phyloP scores from a whole-genome alignment of 129 eudicot genomes.

The Calendula officinalis region DNA sequence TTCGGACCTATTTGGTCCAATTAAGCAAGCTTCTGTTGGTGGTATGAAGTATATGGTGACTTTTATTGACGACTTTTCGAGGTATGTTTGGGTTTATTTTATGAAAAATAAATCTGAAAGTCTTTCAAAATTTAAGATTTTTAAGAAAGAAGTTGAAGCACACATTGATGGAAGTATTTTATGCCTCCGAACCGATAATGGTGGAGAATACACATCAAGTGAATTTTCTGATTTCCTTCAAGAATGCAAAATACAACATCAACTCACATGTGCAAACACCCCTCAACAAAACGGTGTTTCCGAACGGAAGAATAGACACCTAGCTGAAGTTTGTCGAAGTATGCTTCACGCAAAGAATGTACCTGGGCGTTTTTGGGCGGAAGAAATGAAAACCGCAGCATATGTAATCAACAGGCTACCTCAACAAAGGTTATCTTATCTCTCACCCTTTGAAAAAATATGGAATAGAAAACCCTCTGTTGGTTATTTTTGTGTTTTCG shows the following conservation, averaged over 20 bases:
- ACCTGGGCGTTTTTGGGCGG: too few relatives aligned
- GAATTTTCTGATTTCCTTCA: not conserved
- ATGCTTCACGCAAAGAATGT: too few relatives aligned
- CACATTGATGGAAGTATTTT: not conserved
- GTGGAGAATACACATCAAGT: not conserved
- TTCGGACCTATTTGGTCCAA: too few relatives aligned
- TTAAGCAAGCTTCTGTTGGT: too few relatives aligned
- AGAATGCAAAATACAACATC: not conserved
- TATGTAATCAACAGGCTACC: not conserved
- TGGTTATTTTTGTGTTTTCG: not conserved
- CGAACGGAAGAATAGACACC: too few relatives aligned
- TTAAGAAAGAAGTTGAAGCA: too few relatives aligned
- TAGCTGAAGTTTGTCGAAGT: too few relatives aligned
- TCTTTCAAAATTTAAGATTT: too few relatives aligned
- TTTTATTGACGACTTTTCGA: too few relatives aligned
- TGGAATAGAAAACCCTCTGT: not conserved
- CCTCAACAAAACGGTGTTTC: slow-evolving; percentile 4
- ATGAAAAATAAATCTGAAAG: too few relatives aligned
- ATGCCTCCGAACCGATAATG: not conserved
- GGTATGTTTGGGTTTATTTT: too few relatives aligned
- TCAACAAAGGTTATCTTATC: not conserved
- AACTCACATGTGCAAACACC: not conserved
- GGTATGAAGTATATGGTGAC: too few relatives aligned
- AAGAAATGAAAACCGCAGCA: not conserved
- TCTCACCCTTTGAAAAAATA: not conserved